Base-by-base conservation (phyloP, 2,329 filamentous ascomycete species). In the Mollisiaceae sp. region DNA sequence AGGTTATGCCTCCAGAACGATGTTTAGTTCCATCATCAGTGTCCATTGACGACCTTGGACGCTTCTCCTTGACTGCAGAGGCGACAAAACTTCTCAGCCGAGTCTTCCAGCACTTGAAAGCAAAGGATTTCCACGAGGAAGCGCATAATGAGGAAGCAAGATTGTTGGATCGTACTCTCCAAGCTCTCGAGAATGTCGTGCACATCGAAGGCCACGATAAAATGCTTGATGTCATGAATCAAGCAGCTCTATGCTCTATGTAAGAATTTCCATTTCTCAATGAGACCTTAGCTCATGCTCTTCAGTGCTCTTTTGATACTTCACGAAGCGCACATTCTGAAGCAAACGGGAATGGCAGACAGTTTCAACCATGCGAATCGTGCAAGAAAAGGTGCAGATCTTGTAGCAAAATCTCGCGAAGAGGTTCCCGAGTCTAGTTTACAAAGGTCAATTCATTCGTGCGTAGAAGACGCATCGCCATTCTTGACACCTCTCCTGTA, bases 11-110 rank as follows among this genome's bases (percentile, higher is more conserved):
- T 57, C 15, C 61, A 18, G 59, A 61, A 59, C 54, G 38, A 22
- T 59, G 61, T 9, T 63, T n/a, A 8, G 55, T 59, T 8, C 54
- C 45, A 18, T 52, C 63, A 20, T 27, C 58, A 1, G 57, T 50
- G 6, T 59, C 58, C 11, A 45, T 59, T 12, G 14, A 59, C 50
- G 58, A 65, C 9, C 70, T 82, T 59, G 79, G 81, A n/a, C 76
- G 82, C 50, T 86, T 83, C 75, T 82, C 81, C 2, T 79, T 82
- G 64, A 77, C 85, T 59, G 76, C 75, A 59, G 77, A 79, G 67
- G 69, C 74, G 20, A 71, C 75, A 15, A 70, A 77, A 50, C 71
- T 79, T 15, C 65, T 77, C 5, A 72, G 71, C 27, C 69, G 70
- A 60, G 73, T 75, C 14, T 65, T 77, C 9, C 60, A 60, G 8